Evolutionary conservation across 257 asterid genomes (phyloP).

Genomic region (Nicotiana obtusifolia): DNA sequence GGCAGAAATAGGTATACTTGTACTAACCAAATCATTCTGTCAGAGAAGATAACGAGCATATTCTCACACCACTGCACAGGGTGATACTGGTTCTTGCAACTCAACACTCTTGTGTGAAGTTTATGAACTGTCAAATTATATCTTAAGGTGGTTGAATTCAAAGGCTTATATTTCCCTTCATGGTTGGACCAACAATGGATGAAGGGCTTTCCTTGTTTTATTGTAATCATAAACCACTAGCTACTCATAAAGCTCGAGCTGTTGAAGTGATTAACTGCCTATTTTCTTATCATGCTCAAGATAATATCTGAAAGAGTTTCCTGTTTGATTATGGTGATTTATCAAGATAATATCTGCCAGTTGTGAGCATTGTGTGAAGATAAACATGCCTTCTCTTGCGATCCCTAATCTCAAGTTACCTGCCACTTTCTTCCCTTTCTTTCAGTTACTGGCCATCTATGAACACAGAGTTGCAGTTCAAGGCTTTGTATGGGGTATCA

Average conservation of each 20-base stretch:
- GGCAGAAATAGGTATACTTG: not conserved
- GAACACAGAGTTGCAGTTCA: constrained; percentile 95
- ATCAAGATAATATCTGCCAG: not conserved
- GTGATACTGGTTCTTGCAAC: not conserved
- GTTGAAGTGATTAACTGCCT: not conserved
- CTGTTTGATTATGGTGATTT: not conserved
- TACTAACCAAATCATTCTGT: not conserved
- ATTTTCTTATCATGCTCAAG: not conserved
- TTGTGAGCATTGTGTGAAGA: not conserved
- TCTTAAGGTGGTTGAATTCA: not conserved
- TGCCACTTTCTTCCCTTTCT: constrained; percentile 14
- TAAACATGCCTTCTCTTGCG: not conserved
- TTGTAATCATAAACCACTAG: not conserved
- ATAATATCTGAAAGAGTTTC: not conserved
- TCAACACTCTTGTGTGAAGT: not conserved
- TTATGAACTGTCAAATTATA: not conserved
- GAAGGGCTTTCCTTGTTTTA: not conserved
- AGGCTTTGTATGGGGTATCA: constrained; percentile 96
- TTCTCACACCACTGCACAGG: not conserved
- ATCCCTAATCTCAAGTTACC: constrained; percentile 13
- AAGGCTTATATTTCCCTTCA: not conserved
- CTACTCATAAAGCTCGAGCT: not conserved
- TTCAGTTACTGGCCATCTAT: constrained; percentile 90
- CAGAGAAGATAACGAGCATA: not conserved
- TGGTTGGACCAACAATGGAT: not conserved